These are phyloP conservation scores for Tetramitus jugosus DNA, from an alignment of 208 protist genomes.

Conservation along the genomic window DNA sequence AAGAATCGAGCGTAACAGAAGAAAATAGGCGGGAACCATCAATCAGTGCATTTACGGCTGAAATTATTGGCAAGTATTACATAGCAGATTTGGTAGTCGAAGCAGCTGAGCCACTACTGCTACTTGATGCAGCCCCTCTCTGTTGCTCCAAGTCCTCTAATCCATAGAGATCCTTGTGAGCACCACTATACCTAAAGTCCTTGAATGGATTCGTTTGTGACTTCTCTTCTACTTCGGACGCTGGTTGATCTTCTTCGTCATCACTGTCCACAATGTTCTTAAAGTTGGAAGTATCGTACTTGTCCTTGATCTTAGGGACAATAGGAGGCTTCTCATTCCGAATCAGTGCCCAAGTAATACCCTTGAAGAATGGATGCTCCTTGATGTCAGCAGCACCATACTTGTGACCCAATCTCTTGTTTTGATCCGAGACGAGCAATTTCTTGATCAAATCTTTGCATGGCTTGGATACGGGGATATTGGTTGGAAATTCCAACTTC, in stretches of 20 bases:
- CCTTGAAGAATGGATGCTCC: slow-evolving; percentile 27
- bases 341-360: slow-evolving; percentile 19
- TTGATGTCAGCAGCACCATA: slow-evolving; percentile 27
- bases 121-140: no score
- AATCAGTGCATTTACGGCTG: no score
- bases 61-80: no score
- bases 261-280: not conserved
- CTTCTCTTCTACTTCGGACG: not conserved
- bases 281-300: slow-evolving; percentile 5
- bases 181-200: not conserved
- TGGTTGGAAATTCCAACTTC: slow-evolving; percentile 12
- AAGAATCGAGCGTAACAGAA: no score
- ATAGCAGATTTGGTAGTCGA: no score
- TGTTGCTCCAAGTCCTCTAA: not conserved
- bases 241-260: not conserved
- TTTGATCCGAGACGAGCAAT: slow-evolving; percentile 1
- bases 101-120: no score
- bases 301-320: not conserved
- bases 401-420: slow-evolving; percentile 24
- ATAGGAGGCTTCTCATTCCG: slow-evolving; percentile 22
- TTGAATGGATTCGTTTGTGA: not conserved
- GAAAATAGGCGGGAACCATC: no score
- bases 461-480: not conserved
- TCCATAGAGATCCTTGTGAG: not conserved
- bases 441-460: slow-evolving; percentile 25